These are phyloP conservation scores for Tetrahymena elliotti DNA, from an alignment of 73 alveolate species.

Conservation along the genomic window DNA sequence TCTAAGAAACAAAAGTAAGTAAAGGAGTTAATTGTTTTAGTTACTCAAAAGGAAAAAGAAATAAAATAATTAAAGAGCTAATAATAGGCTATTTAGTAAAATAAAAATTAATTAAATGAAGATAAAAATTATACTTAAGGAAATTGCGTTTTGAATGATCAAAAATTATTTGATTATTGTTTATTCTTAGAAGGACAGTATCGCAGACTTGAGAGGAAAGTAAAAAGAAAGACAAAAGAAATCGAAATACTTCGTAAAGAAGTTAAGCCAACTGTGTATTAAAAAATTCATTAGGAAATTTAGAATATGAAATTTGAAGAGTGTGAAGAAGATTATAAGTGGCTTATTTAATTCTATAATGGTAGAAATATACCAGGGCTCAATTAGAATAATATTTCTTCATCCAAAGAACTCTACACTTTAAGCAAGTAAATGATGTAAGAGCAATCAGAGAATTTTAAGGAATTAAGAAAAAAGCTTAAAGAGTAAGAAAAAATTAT, in stretches of 20 bases:
- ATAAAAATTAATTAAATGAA: background rate
- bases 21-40: background rate
- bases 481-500: background rate
- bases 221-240: background rate
- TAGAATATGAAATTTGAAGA: background rate
- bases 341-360: background rate
- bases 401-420: background rate
- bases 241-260: background rate
- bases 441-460: background rate
- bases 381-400: background rate
- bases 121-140: background rate
- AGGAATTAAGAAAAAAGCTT: background rate
- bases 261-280: background rate
- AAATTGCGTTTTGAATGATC: background rate
- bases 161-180: background rate
- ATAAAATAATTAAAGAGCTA: background rate
- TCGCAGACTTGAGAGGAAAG: background rate
- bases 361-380: background rate
- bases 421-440: background rate
- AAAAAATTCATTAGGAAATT: background rate
- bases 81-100: background rate
- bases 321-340: background rate
- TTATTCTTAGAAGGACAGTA: background rate
- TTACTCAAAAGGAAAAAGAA: background rate
- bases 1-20: background rate